phyloP scores from a whole-genome alignment of 495 filamentous ascomycete species.

The Penicillium coprophilum region DNA sequence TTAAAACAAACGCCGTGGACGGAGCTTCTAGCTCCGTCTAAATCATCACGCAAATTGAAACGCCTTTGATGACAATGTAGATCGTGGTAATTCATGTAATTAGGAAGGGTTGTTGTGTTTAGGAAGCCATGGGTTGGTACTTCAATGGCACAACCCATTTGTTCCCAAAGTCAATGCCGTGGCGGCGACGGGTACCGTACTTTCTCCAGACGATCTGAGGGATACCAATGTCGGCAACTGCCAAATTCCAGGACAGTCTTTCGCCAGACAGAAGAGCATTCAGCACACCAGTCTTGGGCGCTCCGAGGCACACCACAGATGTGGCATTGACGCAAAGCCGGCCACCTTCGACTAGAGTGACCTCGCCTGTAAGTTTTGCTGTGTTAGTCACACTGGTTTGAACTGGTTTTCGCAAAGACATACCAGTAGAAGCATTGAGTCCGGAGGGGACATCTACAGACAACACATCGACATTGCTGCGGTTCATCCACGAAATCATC shows the following conservation, averaged over 20 bases:
- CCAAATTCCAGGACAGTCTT: constrained; percentile 63
- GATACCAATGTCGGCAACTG: constrained; percentile 83
- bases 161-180: constrained; percentile 81
- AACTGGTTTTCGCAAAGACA: constrained; percentile 31
- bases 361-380: constrained; percentile 37
- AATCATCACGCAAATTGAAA: constrained; percentile 3
- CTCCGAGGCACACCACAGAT: constrained; percentile 77
- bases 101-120: not conserved
- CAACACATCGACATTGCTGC: constrained; percentile 71
- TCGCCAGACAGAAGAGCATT: constrained; percentile 65
- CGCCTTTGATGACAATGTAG: constrained; percentile 11
- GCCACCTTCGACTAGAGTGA: constrained; percentile 62
- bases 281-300: constrained; percentile 79
- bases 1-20: constrained; percentile 6
- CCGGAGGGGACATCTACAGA: constrained; percentile 87
- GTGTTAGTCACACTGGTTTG: constrained; percentile 14
- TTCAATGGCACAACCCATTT: constrained; percentile 69
- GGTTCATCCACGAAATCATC: constrained; percentile 84
- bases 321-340: constrained; percentile 71
- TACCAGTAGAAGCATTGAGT: constrained; percentile 74
- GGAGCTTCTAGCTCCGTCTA: not conserved
- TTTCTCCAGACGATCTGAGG: constrained; percentile 80
- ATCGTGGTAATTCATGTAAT: constrained; percentile 11
- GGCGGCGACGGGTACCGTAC: constrained; percentile 72
- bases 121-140: constrained; percentile 29